A percentile compares a stretch with the other conserved stretches of the same genome.
Conservation (phyloP, 2,329 filamentous ascomycete genomes). For the Penicillium digitatum region DNA sequence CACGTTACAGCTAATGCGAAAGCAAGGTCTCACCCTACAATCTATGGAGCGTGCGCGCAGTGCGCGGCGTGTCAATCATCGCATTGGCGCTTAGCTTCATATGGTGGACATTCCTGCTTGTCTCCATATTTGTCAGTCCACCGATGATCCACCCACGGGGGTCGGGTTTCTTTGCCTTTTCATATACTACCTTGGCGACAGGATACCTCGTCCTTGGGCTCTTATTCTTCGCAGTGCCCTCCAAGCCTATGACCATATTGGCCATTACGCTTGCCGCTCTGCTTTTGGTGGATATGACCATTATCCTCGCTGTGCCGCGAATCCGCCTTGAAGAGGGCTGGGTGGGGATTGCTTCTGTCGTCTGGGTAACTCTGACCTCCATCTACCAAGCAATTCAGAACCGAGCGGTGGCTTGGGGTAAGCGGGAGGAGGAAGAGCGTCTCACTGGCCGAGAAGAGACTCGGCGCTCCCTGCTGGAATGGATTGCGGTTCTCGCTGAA, state of each 20-base stretch:
- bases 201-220: slow-evolving; percentile 72
- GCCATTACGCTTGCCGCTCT: slow-evolving; percentile 64
- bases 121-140: slow-evolving; percentile 85
- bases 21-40: slow-evolving; percentile 78
- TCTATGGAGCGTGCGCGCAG: slow-evolving; percentile 79
- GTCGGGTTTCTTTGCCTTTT: slow-evolving; percentile 87
- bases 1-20: neutral
- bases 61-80: slow-evolving; percentile 72
- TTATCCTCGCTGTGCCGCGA: slow-evolving; percentile 70
- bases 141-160: slow-evolving; percentile 81
- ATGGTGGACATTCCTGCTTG: slow-evolving; percentile 92
- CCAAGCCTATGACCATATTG: slow-evolving; percentile 70
- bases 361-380: slow-evolving; percentile 77
- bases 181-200: slow-evolving; percentile 73
- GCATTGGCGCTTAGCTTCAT: slow-evolving; percentile 72
- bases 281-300: slow-evolving; percentile 69
- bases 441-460: slow-evolving; percentile 86
- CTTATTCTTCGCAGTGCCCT: slow-evolving; percentile 83
- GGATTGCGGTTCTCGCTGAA: slow-evolving; percentile 73
- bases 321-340: slow-evolving; percentile 82
- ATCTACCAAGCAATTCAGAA: slow-evolving; percentile 77
- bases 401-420: slow-evolving; percentile 82
- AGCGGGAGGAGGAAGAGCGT: slow-evolving; percentile 85
- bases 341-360: slow-evolving; percentile 79
- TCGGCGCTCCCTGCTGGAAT: slow-evolving; percentile 75